Evolutionary conservation across 2,329 filamentous ascomycete species (phyloP).

Genomic region (Venturia oleaginea): DNA sequence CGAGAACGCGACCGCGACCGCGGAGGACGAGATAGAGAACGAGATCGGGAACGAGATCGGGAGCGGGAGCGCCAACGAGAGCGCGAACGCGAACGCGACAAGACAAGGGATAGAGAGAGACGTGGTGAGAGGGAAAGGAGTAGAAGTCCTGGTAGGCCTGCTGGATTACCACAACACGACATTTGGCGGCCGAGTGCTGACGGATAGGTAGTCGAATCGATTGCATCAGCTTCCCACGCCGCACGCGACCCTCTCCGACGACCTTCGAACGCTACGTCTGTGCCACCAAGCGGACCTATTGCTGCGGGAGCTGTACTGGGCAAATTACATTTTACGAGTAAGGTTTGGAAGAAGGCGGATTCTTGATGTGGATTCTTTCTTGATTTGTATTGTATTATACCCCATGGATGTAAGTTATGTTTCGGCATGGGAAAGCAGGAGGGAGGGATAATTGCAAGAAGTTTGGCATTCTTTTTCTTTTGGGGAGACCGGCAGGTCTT

Average conservation of each 20-base stretch:
- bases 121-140: constrained; percentile 23
- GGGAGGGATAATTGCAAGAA: background rate
- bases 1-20: constrained; percentile 6
- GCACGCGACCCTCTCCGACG: background rate
- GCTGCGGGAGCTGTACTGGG: constrained; percentile 1
- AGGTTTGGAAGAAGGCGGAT: constrained; percentile 10
- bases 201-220: constrained; percentile 7
- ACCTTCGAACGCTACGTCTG: background rate
- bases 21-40: constrained; percentile 21
- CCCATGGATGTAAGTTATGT: background rate
- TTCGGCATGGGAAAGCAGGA: background rate
- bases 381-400: background rate
- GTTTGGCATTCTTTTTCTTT: background rate
- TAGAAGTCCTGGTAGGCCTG: constrained; percentile 1
- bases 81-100: constrained; percentile 13
- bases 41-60: constrained; percentile 18
- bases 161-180: constrained; percentile 5
- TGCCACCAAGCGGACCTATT: background rate
- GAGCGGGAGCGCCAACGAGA: constrained; percentile 10
- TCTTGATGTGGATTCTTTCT: background rate
- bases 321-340: constrained; percentile 8
- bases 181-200: constrained; percentile 7
- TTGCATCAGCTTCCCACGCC: background rate
- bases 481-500: too few species aligned
- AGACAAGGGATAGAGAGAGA: constrained; percentile 24